phyloP scores from a whole-genome alignment of 208 protist genomes.

The Phytomonas sp. region DNA sequence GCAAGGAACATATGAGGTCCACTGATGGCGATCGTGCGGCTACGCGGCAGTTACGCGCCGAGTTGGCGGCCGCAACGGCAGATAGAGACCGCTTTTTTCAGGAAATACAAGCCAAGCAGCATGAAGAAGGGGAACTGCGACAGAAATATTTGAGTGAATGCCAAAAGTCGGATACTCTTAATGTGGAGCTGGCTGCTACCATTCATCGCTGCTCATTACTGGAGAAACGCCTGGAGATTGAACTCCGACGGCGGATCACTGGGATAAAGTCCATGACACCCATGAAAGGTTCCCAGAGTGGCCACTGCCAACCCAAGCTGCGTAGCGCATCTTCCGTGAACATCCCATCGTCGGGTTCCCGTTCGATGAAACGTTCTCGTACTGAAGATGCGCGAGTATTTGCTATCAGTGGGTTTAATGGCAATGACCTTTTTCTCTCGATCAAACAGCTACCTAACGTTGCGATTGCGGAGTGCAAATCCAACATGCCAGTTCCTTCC shows the following conservation, averaged over 20 bases:
- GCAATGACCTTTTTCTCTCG: slow-evolving; percentile 34
- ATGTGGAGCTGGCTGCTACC: slow-evolving; percentile 52
- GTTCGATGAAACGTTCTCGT: slow-evolving; percentile 44
- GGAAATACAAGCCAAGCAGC: slow-evolving; percentile 29
- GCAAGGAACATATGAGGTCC: slow-evolving; percentile 37
- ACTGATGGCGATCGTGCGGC: slow-evolving; percentile 28
- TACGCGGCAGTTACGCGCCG: slow-evolving; percentile 32
- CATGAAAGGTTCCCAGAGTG: slow-evolving; percentile 8
- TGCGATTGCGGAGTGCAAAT: slow-evolving; percentile 70
- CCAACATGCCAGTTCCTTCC: slow-evolving; percentile 72
- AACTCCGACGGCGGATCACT: slow-evolving; percentile 42
- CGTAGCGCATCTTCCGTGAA: slow-evolving; percentile 28
- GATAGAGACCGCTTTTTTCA: slow-evolving; percentile 26
- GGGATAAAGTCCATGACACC: slow-evolving; percentile 18
- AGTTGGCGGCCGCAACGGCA: slow-evolving; percentile 31
- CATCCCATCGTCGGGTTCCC: slow-evolving; percentile 9
- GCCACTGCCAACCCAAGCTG: slow-evolving; percentile 2
- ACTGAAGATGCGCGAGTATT: slow-evolving; percentile 76
- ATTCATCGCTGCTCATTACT: slow-evolving; percentile 46
- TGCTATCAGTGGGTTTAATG: slow-evolving; percentile 80
- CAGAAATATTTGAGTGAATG: slow-evolving; percentile 35
- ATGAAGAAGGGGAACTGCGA: slow-evolving; percentile 32
- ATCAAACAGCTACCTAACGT: slow-evolving; percentile 70
- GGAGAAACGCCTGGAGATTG: slow-evolving; percentile 63
- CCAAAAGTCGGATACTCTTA: slow-evolving; percentile 34